phyloP scores from a whole-genome alignment of 352 stramenopile species.

The Detonula confervacea region DNA sequence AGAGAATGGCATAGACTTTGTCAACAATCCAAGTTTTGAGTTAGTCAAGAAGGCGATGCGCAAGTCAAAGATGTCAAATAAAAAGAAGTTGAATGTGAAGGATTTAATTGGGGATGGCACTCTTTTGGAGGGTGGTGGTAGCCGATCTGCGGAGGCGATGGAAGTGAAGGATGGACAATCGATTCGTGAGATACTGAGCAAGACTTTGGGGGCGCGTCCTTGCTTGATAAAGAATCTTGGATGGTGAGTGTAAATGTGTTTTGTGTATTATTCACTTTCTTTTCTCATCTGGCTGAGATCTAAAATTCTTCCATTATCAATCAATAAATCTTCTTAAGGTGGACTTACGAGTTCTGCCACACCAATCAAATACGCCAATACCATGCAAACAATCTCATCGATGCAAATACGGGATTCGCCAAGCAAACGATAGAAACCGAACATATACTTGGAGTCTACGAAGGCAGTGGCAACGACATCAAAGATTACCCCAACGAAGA shows the following conservation, averaged over 20 bases:
- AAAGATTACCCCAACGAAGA: slow-evolving; percentile 58
- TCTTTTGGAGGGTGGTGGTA: background rate
- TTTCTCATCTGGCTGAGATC: too few relatives aligned
- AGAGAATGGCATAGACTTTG: slow-evolving; percentile 19
- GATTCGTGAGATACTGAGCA: slow-evolving; percentile 65
- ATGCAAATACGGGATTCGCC: slow-evolving; percentile 44
- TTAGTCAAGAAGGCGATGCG: slow-evolving; percentile 25
- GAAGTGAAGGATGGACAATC: slow-evolving; percentile 57
- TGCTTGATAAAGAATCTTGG: slow-evolving; percentile 62
- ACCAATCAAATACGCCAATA: slow-evolving; percentile 75
- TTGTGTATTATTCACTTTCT: slow-evolving; percentile 5
- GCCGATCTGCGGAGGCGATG: background rate
- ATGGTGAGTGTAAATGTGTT: slow-evolving; percentile 43
- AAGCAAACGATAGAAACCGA: slow-evolving; percentile 56
- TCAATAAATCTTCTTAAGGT: slow-evolving; percentile 46
- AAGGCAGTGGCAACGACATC: slow-evolving; percentile 37
- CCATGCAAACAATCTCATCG: slow-evolving; percentile 68
- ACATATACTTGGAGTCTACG: slow-evolving; percentile 67
- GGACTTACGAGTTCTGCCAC: slow-evolving; percentile 86
- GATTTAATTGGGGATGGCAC: slow-evolving; percentile 11
- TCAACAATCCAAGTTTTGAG: slow-evolving; percentile 11
- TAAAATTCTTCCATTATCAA: too few relatives aligned
- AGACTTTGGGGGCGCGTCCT: slow-evolving; percentile 39
- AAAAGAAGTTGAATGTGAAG: slow-evolving; percentile 26
- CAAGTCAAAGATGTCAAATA: background rate